A percentile compares a stretch with the other conserved stretches of the same genome.
phyloP scores from a whole-genome alignment of 345 rosid species.

The Iberis pinnata region DNA sequence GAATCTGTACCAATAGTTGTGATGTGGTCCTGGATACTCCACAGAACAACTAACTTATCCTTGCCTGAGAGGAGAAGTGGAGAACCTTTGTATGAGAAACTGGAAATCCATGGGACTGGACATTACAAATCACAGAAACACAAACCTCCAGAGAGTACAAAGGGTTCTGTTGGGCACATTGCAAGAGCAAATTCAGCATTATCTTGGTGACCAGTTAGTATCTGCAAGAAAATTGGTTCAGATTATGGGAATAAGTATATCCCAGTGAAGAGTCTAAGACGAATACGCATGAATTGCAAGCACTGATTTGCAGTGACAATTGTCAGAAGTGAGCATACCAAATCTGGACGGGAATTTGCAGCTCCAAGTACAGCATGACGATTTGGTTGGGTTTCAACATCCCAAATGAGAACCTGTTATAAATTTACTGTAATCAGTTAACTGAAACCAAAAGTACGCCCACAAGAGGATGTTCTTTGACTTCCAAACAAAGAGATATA shows the following conservation, averaged over 20 bases:
- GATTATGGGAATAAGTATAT: slow-evolving; percentile 4
- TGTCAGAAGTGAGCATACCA: slow-evolving; percentile 40
- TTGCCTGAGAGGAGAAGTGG: slow-evolving; percentile 58
- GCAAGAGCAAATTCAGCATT: slow-evolving; percentile 99
- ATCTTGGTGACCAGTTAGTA: slow-evolving; percentile 95
- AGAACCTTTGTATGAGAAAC: slow-evolving; percentile 22
- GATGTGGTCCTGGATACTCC: slow-evolving; percentile 99
- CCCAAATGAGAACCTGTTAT: slow-evolving; percentile 93
- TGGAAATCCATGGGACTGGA: not conserved
- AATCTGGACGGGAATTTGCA: slow-evolving; percentile 83
- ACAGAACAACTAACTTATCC: slow-evolving; percentile 85
- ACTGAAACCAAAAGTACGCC: not conserved
- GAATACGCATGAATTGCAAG: not conserved
- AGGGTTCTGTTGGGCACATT: slow-evolving; percentile 96
- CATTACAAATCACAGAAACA: slow-evolving; percentile 18
- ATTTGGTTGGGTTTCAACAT: slow-evolving; percentile 96
- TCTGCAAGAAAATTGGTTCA: slow-evolving; percentile 45
- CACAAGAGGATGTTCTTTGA: slow-evolving; percentile 10
- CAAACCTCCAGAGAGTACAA: slow-evolving; percentile 98
- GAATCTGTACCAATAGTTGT: slow-evolving; percentile 59
- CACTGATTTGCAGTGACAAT: slow-evolving; percentile 2
- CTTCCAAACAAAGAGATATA: slow-evolving; percentile 2
- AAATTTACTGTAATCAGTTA: slow-evolving; percentile 13
- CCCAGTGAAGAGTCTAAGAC: slow-evolving; percentile 1
- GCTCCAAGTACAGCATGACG: slow-evolving; percentile 99